These are phyloP conservation scores for Diaporthe sp. DNA, from an alignment of 2,329 filamentous ascomycete species.

Conservation along the genomic window DNA sequence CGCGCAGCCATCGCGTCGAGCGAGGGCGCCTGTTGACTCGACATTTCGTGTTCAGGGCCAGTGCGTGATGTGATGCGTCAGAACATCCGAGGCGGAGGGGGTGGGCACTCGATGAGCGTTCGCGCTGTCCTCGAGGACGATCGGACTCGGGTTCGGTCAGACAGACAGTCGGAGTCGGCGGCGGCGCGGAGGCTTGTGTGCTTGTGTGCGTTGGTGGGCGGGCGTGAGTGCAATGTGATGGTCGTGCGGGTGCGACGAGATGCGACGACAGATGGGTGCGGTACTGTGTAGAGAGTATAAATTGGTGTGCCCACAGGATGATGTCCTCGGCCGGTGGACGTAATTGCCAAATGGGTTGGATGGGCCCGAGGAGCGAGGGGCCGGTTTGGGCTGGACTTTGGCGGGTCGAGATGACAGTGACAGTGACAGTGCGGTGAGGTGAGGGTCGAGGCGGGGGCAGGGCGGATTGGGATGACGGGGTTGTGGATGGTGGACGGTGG, in stretches of 20 bases:
- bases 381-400: constrained; percentile 24
- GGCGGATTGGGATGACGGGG: constrained; percentile 24
- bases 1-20: constrained; percentile 43
- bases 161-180: constrained; percentile 7
- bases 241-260: constrained; percentile 19
- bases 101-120: background rate
- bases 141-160: constrained; percentile 6
- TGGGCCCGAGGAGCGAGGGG: constrained; percentile 7
- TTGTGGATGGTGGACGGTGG: constrained; percentile 1
- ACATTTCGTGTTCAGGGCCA: constrained; percentile 34
- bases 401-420: constrained; percentile 23
- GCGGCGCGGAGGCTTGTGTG: background rate
- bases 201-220: background rate
- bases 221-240: background rate
- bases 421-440: constrained; percentile 20
- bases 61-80: background rate
- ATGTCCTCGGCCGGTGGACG: constrained; percentile 1
- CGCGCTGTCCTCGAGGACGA: constrained; percentile 20
- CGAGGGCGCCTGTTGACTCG: constrained; percentile 42
- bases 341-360: constrained; percentile 24
- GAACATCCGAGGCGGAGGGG: background rate
- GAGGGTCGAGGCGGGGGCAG: constrained; percentile 24
- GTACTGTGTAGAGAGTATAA: constrained; percentile 9
- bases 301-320: constrained; percentile 19
- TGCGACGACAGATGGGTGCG: constrained; percentile 4